Conservation (phyloP, 768 basidiomycete genomes). For the Lentinus brumalis region DNA sequence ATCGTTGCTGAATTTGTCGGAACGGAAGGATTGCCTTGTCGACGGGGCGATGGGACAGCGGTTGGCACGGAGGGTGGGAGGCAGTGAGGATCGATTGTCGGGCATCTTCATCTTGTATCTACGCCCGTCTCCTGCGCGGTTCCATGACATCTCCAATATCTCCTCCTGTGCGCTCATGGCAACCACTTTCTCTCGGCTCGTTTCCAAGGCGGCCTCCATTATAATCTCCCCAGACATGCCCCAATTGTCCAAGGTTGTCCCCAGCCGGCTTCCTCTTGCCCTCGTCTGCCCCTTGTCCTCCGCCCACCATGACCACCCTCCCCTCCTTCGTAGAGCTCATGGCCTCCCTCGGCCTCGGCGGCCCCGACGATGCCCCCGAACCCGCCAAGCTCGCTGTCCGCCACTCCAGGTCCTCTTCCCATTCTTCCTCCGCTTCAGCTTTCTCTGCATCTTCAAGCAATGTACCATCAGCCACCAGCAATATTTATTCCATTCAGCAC, state of each 20-base stretch:
- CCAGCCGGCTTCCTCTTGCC: constrained; percentile 8
- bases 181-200: constrained; percentile 31
- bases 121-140: constrained; percentile 3
- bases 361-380: constrained; percentile 36
- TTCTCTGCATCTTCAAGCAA: constrained; percentile 28
- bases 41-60: neutral
- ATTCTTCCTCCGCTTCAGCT: constrained; percentile 29
- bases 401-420: constrained; percentile 47
- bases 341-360: constrained; percentile 77
- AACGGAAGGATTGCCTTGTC: neutral
- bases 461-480: constrained; percentile 23
- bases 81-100: neutral
- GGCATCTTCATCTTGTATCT: neutral
- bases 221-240: constrained; percentile 18
- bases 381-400: constrained; percentile 19
- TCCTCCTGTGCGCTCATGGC: constrained; percentile 24
- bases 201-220: constrained; percentile 26
- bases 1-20: constrained; percentile 2
- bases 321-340: constrained; percentile 90
- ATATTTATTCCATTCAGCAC: constrained; percentile 20
- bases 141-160: constrained; percentile 16
- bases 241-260: constrained; percentile 17
- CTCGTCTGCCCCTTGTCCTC: constrained; percentile 30
- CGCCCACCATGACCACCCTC: constrained; percentile 63
- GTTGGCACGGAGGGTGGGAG: neutral